Base-by-base conservation (phyloP, 192 early-diverging fungal species). In the Coemansia sp. region DNA sequence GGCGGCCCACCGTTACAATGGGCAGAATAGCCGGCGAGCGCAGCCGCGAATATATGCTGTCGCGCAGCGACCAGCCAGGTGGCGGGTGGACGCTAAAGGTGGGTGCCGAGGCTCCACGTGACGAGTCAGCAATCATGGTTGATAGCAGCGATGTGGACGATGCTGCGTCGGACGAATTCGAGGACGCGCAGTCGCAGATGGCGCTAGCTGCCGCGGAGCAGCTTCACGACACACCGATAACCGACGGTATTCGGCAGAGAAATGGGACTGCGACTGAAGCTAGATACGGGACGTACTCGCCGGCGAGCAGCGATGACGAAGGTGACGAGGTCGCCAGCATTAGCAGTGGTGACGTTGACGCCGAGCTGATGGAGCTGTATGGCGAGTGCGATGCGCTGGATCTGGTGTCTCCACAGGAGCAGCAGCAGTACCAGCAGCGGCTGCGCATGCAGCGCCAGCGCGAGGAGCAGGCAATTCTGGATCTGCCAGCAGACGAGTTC, bases 21-120 rank as follows among this genome's bases (percentile, higher is more conserved):
- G 67, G 75, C 0, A 81, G 93, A 11, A 81, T 98, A 40, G 92
- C 90, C 6, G 83, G 83, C 17, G 92, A 96, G 67, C 67, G 93
- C 15, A 84, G 83, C 32, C 77, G 83, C 34, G 84, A 91, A 58
- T 99, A 90, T 53, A 66, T 95, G 22, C 58, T 99, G 35, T 75
- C 93, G 15, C 93, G 94, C 55, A 91, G 92, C 42, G 87, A 91
- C 28, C 81, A 88, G 22, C 58, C 74, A 9, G 66, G 46, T 2
- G 82, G 77, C 1, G 92, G 89, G 0, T 95, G 90, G 81, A 82
- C 72, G 1, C 52, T 92, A 10, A 70, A 50, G 32, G 57, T 55
- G 15, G 58, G 56, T 36, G 49, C 20, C 8, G 23, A 26, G 11
- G 36, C 14, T 15, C 0, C 36, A 20, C 43, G 11, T n/a, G 17